Conservation (phyloP, 805 yeast genomes). For the Myxozyma neotropica region DNA sequence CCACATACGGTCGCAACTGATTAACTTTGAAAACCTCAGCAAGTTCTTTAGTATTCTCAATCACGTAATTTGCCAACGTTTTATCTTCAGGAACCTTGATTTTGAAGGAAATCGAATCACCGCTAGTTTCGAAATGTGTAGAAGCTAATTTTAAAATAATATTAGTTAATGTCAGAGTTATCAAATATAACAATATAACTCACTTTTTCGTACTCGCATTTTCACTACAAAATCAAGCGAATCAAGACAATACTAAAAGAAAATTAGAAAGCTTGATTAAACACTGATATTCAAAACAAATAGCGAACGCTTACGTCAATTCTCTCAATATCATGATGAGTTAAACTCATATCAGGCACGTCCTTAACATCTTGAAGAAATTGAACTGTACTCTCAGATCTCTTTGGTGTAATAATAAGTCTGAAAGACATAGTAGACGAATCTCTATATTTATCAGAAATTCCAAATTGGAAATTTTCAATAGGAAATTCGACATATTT, state of each 20-base stretch:
- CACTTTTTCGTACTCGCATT: constrained; percentile 22
- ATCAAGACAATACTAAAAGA: constrained; percentile 16
- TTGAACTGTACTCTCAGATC: constrained; percentile 14
- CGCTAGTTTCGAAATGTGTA: constrained; percentile 11
- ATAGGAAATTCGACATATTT: constrained; percentile 7
- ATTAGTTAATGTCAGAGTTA: no score
- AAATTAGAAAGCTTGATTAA: neutral
- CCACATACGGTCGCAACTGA: neutral
- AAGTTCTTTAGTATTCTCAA: neutral
- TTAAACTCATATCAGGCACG: constrained; percentile 11
- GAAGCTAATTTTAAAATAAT: neutral
- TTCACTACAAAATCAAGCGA: constrained; percentile 14
- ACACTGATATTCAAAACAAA: no score
- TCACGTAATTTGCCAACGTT: constrained; percentile 2
- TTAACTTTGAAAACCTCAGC: constrained; percentile 4
- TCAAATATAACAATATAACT: no score
- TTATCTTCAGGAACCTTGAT: constrained; percentile 1
- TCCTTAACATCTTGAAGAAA: neutral
- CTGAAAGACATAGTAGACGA: neutral
- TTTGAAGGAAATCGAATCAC: constrained; percentile 13
- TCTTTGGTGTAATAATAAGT: constrained; percentile 15
- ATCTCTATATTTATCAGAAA: neutral
- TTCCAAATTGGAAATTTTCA: constrained; percentile 16
- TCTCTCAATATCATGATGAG: neutral
- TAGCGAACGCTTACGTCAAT: constrained; percentile 15